Evolutionary conservation across 441 rosid species (phyloP).

Genomic region (Codiaeum variegatum): DNA sequence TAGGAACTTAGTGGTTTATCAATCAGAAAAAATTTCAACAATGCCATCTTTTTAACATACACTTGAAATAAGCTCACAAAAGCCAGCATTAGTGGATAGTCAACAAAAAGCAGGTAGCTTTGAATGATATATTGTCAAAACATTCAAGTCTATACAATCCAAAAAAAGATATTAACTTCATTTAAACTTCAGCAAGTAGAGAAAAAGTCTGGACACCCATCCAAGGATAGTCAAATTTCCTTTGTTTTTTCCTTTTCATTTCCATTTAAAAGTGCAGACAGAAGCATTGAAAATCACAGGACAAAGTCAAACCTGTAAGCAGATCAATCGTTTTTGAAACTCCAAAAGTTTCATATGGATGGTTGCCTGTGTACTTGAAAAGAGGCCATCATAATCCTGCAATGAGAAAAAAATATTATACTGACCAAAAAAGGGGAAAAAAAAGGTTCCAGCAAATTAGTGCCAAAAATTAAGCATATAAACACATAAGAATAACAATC

Average conservation of each 20-base stretch:
- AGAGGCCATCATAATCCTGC: constrained; percentile 78
- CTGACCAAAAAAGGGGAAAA: constrained; percentile 5
- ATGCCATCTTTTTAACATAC: background rate
- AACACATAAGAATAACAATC: constrained; percentile 4
- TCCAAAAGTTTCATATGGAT: constrained; percentile 68
- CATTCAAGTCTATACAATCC: background rate
- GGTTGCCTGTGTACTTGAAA: constrained; percentile 54
- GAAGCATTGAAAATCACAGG: background rate
- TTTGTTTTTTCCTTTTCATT: background rate
- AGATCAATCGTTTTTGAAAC: constrained; percentile 67
- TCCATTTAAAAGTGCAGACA: background rate
- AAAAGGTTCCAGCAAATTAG: background rate
- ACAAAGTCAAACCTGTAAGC: constrained; percentile 54
- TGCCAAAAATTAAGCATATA: background rate
- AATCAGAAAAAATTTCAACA: background rate
- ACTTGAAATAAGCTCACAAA: background rate
- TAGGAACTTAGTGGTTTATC: background rate
- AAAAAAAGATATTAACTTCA: too few relatives aligned
- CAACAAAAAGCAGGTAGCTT: background rate
- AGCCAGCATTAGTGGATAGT: background rate
- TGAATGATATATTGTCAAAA: background rate
- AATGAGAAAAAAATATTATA: constrained; percentile 20
- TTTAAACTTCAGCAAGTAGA: background rate
- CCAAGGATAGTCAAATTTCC: background rate
- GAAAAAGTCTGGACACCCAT: background rate